Evolutionary conservation across 768 basidiomycete genomes (phyloP).

Genomic region (Naganishia onofrii): DNA sequence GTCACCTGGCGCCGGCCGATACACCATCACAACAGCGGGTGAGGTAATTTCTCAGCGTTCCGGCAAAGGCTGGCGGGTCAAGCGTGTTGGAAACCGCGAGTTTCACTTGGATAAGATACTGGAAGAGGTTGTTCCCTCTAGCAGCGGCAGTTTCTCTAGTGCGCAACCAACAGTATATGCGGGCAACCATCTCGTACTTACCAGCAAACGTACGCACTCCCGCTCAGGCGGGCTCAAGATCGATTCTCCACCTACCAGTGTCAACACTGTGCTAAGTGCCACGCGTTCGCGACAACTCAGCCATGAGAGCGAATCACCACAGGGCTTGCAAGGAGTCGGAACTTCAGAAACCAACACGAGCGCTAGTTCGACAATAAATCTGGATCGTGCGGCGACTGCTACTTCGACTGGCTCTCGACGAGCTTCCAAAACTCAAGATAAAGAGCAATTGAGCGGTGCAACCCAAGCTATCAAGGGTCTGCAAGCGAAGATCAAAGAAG

Average conservation of each 20-base stretch:
- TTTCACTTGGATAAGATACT: conserved; percentile 41
- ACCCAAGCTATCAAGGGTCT: conserved; percentile 20
- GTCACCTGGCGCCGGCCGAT: conserved; percentile 46
- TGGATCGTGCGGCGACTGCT: neutral
- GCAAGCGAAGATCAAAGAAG: conserved; percentile 20
- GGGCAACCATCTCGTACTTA: conserved; percentile 35
- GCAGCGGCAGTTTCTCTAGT: neutral
- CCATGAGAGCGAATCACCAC: neutral
- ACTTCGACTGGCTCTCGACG: conserved; percentile 1
- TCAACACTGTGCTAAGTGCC: neutral
- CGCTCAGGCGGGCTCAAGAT: conserved; percentile 47
- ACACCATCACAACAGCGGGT: conserved; percentile 41
- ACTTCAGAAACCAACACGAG: neutral
- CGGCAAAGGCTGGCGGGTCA: conserved; percentile 41
- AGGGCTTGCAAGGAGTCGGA: neutral
- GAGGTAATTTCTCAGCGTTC: conserved; percentile 41
- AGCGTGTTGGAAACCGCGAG: conserved; percentile 37
- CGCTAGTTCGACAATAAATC: conserved; percentile 4
- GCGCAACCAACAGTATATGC: neutral
- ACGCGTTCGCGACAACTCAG: neutral
- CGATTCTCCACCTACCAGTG: neutral
- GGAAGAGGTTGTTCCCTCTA: conserved; percentile 4
- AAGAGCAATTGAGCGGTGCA: neutral
- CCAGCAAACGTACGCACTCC: conserved; percentile 41
- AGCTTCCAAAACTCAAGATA: conserved; percentile 6